Evolutionary conservation across 2,329 filamentous ascomycete genomes (phyloP).

Genomic region (Elsinoe australis): DNA sequence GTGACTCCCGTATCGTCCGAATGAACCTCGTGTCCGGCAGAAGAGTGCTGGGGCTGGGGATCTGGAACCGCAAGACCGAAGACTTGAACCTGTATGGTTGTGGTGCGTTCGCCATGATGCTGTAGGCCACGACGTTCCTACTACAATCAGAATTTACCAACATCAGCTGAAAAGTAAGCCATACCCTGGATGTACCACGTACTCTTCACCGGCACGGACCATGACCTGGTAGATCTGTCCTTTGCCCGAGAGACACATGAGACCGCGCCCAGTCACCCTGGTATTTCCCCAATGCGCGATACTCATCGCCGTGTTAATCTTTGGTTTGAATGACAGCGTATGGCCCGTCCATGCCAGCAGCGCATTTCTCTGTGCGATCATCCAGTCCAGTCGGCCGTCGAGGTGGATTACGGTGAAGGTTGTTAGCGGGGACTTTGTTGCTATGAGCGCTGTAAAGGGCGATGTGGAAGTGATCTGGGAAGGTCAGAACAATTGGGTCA

Average conservation of each 20-base stretch:
- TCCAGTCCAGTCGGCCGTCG: constrained; percentile 92
- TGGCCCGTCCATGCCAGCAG: constrained; percentile 96
- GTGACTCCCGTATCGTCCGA: constrained; percentile 60
- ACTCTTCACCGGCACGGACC: constrained; percentile 75
- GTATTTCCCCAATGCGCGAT: constrained; percentile 89
- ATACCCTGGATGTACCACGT: constrained; percentile 74
- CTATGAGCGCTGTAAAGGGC: constrained; percentile 80
- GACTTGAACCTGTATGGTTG: constrained; percentile 82
- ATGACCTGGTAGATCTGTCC: constrained; percentile 85
- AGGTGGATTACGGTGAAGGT: constrained; percentile 83
- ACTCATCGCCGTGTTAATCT: constrained; percentile 64
- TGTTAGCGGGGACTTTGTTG: constrained; percentile 76
- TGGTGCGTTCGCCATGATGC: constrained; percentile 64
- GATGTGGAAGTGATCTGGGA: constrained; percentile 72
- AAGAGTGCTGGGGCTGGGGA: constrained; percentile 59
- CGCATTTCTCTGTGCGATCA: constrained; percentile 77
- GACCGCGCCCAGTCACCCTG: constrained; percentile 75
- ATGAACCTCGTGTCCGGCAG: constrained; percentile 67
- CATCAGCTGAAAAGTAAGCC: constrained; percentile 11
- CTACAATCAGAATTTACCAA: not conserved
- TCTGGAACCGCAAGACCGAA: constrained; percentile 63
- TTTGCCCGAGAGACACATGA: constrained; percentile 74
- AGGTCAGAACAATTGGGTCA: constrained; percentile 3
- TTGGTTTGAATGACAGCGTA: constrained; percentile 67
- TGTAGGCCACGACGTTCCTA: constrained; percentile 85